Evolutionary conservation across 371 early-diverging fungal genomes (phyloP), one percentile per base, ranked within the genome.

Genomic region (Mortierella sp.): DNA sequence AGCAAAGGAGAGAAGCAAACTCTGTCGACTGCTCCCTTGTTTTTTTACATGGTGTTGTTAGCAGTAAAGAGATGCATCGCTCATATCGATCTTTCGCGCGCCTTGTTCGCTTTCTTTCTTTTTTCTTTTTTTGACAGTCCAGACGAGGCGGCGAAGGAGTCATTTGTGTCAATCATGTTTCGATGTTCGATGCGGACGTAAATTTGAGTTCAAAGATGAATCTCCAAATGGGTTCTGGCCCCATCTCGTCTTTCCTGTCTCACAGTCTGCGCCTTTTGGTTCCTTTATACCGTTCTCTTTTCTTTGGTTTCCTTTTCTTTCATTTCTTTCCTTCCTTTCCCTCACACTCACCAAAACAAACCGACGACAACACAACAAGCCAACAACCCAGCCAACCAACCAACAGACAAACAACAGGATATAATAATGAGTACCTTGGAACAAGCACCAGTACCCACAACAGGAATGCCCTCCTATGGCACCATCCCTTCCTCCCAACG

Each of bases 401-500:
- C 40, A 34, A 52, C 58, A 4, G 22, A 16, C 16, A 31, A 43
- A 37, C 70, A 9, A 31, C 41, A 3, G 8, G 47, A 26, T 2
- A 14, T 5, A 29, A 13, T 29, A 13, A 58, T 58, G 58, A 19
- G 34, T 5, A 58, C 58, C 8, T 19, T 58, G 58, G 58, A 58
- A 58, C 58, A 34, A 8, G 29, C 69, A n/a, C 34, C 55, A 19
- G 29, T 40, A n/a, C n/a, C n/a, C 24, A 14, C 53, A 1, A 16
- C 52, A 11, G 41, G 40, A 34, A 43, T 52, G 39, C 31, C 69
- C 29, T 31, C 64, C n/a, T 58, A 74, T 13, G 69, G 39, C 55
- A 69, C 69, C 43, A 24, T 68, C 53, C 40, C 69, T 11, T 34
- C 71, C 16, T 70, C 24, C 24, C 70, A 29, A 11, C 37, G 48